Conservation (phyloP, 2,329 filamentous ascomycete species). For the Colletotrichum tropicale region DNA sequence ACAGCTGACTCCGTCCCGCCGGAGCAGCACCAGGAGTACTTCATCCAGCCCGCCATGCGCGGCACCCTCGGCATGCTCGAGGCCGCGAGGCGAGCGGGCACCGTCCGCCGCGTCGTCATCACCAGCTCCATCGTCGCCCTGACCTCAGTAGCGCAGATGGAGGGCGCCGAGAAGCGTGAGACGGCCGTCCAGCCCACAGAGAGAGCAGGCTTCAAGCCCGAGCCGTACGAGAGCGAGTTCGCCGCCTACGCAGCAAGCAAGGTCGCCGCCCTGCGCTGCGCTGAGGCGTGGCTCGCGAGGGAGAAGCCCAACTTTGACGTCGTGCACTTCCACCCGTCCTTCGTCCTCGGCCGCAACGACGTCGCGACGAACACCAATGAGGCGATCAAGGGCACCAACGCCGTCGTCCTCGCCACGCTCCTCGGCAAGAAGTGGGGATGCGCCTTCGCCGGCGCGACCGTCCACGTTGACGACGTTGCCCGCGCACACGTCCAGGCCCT, state of each 20-base stretch:
- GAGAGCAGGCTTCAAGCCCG: constrained; percentile 6
- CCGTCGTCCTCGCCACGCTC: constrained; percentile 35
- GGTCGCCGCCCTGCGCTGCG: constrained; percentile 33
- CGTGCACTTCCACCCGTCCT: constrained; percentile 38
- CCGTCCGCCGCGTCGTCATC: constrained; percentile 48
- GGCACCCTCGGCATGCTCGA: constrained; percentile 55
- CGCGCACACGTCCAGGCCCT: constrained; percentile 40
- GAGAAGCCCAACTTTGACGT: constrained; percentile 38
- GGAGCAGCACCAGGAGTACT: constrained; percentile 52
- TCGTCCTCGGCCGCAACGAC: constrained; percentile 41
- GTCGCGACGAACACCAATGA: constrained; percentile 28
- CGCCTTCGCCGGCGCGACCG: constrained; percentile 30
- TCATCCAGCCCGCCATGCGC: constrained; percentile 60
- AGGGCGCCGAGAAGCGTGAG: not conserved
- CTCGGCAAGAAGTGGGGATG: constrained; percentile 29
- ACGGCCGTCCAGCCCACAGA: not conserved
- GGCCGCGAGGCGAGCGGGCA: constrained; percentile 42
- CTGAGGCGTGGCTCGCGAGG: constrained; percentile 34
- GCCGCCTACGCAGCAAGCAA: constrained; percentile 41
- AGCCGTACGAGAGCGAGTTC: constrained; percentile 26
- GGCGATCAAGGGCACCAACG: constrained; percentile 38
- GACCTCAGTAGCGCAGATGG: constrained; percentile 6
- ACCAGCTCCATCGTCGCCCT: constrained; percentile 54
- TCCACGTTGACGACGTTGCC: constrained; percentile 43
- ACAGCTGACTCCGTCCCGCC: constrained; percentile 61